phyloP scores from a whole-genome alignment of 2,329 filamentous ascomycete species.

The Fusarium sp. region DNA sequence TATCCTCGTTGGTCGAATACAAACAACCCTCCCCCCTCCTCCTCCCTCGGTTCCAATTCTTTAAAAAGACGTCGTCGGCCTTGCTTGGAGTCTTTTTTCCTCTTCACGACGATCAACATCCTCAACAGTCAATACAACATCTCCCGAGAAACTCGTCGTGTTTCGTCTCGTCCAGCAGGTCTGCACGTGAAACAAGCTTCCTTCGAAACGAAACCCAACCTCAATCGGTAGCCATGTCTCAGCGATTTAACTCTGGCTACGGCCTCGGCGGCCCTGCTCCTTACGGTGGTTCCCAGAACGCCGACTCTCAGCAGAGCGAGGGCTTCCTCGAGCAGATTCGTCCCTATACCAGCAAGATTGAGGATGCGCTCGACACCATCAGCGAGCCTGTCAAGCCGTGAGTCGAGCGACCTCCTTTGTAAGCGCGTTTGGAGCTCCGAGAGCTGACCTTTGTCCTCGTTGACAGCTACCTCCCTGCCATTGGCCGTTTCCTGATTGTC shows the following conservation, averaged over 20 bases:
- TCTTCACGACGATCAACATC: constrained; percentile 12
- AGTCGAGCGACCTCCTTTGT: constrained; percentile 45
- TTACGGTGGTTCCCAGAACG: constrained; percentile 71
- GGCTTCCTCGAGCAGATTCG: constrained; percentile 83
- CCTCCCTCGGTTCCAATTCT: constrained; percentile 13
- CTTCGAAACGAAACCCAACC: constrained; percentile 16
- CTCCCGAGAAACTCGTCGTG: constrained; percentile 13
- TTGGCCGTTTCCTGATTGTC: constrained; percentile 97
- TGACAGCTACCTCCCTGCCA: constrained; percentile 87
- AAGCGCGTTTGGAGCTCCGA: constrained; percentile 11
- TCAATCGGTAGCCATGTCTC: constrained; percentile 52
- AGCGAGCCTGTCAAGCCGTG: constrained; percentile 96
- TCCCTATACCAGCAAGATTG: constrained; percentile 97
- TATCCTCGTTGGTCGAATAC: constrained; percentile 23
- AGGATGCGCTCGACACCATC: constrained; percentile 88
- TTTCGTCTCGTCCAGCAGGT: constrained; percentile 47
- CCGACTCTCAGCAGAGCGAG: constrained; percentile 72
- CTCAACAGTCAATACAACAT: constrained; percentile 1
- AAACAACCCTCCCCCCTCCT: constrained; percentile 9
- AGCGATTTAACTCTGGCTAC: constrained; percentile 81
- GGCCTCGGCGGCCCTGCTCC: constrained; percentile 79
- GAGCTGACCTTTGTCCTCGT: constrained; percentile 36
- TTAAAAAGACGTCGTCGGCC: constrained; percentile 27
- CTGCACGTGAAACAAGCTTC: constrained; percentile 44
- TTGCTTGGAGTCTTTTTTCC: constrained; percentile 8